A percentile compares a stretch with the other conserved stretches of the same genome.
Conservation (phyloP, 371 early-diverging fungal species). For the Haplosporangium sp. region DNA sequence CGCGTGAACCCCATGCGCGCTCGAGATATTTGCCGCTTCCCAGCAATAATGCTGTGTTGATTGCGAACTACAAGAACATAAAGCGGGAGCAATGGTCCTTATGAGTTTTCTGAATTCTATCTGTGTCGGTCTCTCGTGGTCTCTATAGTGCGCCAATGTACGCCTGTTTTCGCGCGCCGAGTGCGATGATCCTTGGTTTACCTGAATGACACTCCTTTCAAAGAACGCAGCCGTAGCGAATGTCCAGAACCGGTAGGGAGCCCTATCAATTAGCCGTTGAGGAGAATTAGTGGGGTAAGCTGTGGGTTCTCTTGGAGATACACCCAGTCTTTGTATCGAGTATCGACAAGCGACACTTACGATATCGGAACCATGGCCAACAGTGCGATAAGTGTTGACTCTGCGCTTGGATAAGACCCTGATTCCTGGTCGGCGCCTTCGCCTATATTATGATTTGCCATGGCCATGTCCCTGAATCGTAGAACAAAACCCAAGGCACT, state of each 20-base stretch:
- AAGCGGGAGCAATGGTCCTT: not conserved
- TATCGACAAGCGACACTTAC: conserved; percentile 16
- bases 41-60: conserved; percentile 60
- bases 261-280: conserved; percentile 4
- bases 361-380: conserved; percentile 38
- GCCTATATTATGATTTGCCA: not conserved
- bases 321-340: not conserved
- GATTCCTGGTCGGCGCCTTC: conserved; percentile 1
- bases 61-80: conserved; percentile 56
- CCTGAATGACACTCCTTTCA: conserved; percentile 38
- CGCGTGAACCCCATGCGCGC: conserved; percentile 79
- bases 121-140: not conserved
- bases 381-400: conserved; percentile 14
- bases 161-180: too few relatives aligned
- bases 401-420: not conserved
- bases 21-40: conserved; percentile 82
- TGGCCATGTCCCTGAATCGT: conserved; percentile 33
- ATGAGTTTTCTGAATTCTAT: not conserved
- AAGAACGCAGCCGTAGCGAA: conserved; percentile 49
- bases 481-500: conserved; percentile 26
- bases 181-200: conserved; percentile 1
- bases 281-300: not conserved
- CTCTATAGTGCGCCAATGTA: not conserved
- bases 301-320: not conserved
- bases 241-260: conserved; percentile 46